Percentiles rank a stretch among this genome's conserved stretches.
phyloP scores from a whole-genome alignment of 164 flowering plant species.

The Annona cherimola region DNA sequence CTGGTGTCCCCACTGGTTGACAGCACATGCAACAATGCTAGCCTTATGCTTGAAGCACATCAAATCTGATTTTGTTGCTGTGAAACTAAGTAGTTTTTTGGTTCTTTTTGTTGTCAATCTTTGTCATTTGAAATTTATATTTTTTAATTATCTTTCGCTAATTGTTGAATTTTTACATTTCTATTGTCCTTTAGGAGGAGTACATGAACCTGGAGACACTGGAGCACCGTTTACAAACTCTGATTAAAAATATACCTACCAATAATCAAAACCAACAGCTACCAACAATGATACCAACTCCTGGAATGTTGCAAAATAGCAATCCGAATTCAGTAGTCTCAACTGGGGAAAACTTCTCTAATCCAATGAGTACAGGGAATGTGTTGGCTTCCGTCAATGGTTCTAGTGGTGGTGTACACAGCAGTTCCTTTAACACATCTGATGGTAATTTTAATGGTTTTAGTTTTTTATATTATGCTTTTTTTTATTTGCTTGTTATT shows the following conservation, averaged over 20 bases:
- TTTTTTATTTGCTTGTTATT: neutral
- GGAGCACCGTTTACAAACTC: conserved; percentile 52
- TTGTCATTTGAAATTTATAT: too few relatives aligned
- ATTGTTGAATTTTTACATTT: neutral
- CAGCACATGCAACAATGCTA: neutral
- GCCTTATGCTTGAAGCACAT: neutral
- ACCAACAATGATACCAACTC: conserved; percentile 92
- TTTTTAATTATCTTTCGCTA: neutral
- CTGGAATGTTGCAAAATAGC: conserved; percentile 71
- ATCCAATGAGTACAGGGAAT: conserved; percentile 44
- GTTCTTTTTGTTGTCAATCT: neutral
- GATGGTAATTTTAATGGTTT: conserved; percentile 41
- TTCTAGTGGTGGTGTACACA: conserved; percentile 37
- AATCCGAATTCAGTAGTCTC: conserved; percentile 47
- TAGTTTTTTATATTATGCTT: neutral
- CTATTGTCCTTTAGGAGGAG: conserved; percentile 57
- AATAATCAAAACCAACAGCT: conserved; percentile 41
- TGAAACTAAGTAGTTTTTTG: neutral
- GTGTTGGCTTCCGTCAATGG: conserved; percentile 42
- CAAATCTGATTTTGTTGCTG: neutral
- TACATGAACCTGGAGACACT: conserved; percentile 66
- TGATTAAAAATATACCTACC: conserved; percentile 31
- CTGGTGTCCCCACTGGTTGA: too few relatives aligned
- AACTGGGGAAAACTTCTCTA: conserved; percentile 44
- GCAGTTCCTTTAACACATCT: conserved; percentile 45